Percentiles rank a stretch among this genome's conserved stretches.
Evolutionary conservation across 129 eudicot species (phyloP).

Genomic region (Solidago caesia): DNA sequence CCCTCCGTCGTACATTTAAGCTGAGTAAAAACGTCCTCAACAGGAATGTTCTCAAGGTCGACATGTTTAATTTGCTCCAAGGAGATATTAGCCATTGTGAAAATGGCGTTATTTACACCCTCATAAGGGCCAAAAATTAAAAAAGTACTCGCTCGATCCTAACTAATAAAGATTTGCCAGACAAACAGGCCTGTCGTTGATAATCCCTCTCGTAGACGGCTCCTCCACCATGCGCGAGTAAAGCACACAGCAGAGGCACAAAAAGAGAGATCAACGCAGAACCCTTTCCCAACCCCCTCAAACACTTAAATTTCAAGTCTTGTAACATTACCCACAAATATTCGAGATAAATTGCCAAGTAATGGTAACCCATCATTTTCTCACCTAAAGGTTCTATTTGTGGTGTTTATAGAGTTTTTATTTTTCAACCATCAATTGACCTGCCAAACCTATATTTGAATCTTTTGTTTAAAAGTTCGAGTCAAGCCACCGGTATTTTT

Average conservation of each 20-base stretch:
- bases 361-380: slow-evolving; percentile 4
- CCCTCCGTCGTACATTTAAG: slow-evolving; percentile 64
- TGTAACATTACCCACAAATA: neutral
- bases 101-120: slow-evolving; percentile 4
- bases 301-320: neutral
- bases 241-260: slow-evolving; percentile 22
- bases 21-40: slow-evolving; percentile 57
- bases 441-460: neutral
- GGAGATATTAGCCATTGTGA: slow-evolving; percentile 28
- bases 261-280: slow-evolving; percentile 10
- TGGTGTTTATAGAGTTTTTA: neutral
- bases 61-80: slow-evolving; percentile 48
- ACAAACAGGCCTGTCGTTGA: neutral
- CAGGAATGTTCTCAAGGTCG: slow-evolving; percentile 52
- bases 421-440: neutral
- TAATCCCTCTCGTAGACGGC: slow-evolving; percentile 5
- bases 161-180: neutral
- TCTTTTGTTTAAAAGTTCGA: neutral
- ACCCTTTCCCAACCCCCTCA: neutral
- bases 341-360: neutral
- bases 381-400: no score
- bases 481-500: neutral
- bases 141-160: neutral
- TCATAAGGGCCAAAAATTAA: neutral
- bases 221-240: slow-evolving; percentile 20